Evolutionary conservation across 495 filamentous ascomycete species (phyloP).

Genomic region (Aspergillus ellipticus): DNA sequence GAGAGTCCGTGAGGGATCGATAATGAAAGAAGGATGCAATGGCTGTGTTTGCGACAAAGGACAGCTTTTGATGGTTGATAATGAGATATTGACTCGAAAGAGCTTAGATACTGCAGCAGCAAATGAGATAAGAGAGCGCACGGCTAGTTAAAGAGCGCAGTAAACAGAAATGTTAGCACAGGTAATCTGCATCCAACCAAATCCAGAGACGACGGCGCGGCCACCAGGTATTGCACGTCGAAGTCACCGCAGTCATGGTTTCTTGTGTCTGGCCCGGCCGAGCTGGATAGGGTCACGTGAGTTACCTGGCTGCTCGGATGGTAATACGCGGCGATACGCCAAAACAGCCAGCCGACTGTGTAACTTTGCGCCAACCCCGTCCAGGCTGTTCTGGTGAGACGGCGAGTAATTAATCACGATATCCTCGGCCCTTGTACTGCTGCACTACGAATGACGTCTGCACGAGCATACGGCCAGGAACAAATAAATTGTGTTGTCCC

Average conservation of each 20-base stretch:
- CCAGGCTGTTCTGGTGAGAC: not conserved
- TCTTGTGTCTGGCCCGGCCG: conserved; percentile 8
- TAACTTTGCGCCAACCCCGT: not conserved
- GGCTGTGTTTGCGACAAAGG: not conserved
- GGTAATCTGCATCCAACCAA: conserved; percentile 5
- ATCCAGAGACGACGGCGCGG: not conserved
- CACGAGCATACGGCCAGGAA: not conserved
- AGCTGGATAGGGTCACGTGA: conserved; percentile 17
- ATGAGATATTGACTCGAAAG: not conserved
- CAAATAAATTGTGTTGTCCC: conserved; percentile 8
- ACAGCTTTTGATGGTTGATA: not conserved
- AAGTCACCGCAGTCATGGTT: conserved; percentile 9
- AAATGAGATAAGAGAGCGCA: not conserved
- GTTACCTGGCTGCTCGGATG: not conserved
- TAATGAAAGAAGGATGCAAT: not conserved
- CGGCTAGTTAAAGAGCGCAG: not conserved
- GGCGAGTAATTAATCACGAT: not conserved
- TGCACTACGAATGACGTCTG: conserved; percentile 21
- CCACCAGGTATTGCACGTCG: not conserved
- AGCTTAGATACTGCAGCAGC: not conserved
- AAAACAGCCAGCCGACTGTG: not conserved
- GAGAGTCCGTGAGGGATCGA: not conserved
- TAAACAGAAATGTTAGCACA: not conserved
- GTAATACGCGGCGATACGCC: not conserved
- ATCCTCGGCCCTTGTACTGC: conserved; percentile 14